Evolutionary conservation across 352 stramenopile species (phyloP), one percentile per base, ranked within the genome.

Genomic region (Phytopythium montanum): DNA sequence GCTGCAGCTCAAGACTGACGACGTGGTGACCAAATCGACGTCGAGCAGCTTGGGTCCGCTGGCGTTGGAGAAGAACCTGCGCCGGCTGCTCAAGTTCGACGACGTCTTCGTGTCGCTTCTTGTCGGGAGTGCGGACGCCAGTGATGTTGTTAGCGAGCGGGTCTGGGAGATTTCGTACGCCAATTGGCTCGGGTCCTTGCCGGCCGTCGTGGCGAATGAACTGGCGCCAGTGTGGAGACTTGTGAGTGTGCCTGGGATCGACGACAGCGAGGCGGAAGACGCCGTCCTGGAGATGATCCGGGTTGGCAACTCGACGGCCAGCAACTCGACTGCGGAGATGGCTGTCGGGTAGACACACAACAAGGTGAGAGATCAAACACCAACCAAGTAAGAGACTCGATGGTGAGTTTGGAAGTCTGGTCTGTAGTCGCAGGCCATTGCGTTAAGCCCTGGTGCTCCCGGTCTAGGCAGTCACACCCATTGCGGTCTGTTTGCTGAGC

Each of bases 91-190:
- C 7, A 56, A 71, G 25, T 81, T 72, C 49, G 64, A 76, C n/a
- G 68, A 73, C 48, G 64, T 88, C 42, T 54, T 60, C 38, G 75
- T 81, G 7, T 48, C 48, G 41, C 62, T 81, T n/a, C 34, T 63
- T 14, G 59, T 56, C 2, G 64, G 61, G 50, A 49, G 45, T 13
- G 36, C 42, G 33, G 34, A 61, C 23, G 56, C 70, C n/a, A 68
- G 29, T 28, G 16, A 61, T 4, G 61, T 45, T 18, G 31, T 41
- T 5, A 56, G 26, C 38, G 64, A 61, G 6, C 50, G 49, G n/a
- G 64, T 75, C 7, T 80, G 72, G 72, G 68, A 52, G 25, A 69
- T 80, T 28, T 49, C 46, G 33, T 81, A 81, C 56, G 61, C 52
- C 2, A 56, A 79, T 46, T 81, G 69, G 72, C 5, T 59, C 29